Evolutionary conservation across 306 rosid species (phyloP), one percentile per base, ranked within the genome.

Genomic region (Quercus berberidifolia): DNA sequence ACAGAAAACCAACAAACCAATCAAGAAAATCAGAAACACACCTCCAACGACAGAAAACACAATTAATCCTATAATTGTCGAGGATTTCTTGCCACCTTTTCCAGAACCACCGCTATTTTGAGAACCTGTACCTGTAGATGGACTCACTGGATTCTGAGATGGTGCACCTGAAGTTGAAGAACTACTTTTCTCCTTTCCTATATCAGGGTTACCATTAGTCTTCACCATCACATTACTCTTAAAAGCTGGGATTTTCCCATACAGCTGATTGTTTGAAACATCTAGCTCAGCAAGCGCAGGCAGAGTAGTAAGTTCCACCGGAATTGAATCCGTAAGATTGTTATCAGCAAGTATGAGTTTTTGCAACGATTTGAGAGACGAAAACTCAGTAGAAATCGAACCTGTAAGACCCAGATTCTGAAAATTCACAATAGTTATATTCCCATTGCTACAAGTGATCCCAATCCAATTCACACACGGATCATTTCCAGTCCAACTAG

Each of bases 401-500:
- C 96, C 97, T 6, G 82, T 63, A 11, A 94, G 97, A 41, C 90
- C 93, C 98, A 92, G 85, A 59, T 82, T 92, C 93, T 87, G 87
- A 83, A 92, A 92, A 85, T 90, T 92, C 30, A 92, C 74, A 49
- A 89, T 84, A 11, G 89, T 89, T 54, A 94, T 77, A 67, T 86
- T 89, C 58, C 87, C 86, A 79, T 81, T 82, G 57, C 78, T 82
- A 82, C 97, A 94, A 20, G 89, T 49, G 58, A 94, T 85, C 73
- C 98, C 98, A 69, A 90, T 54, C 98, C 96, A 94, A 85, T 86
- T 72, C 15, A 2, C 83, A 80, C 98, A 94, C 3, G 97, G 94
- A 74, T 92, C 83, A 83, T 94, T 92, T 56, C 91, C 90, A 83
- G 86, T 90, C 98, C 98, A 94, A 80, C 78, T 79, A 76, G 84